These are phyloP conservation scores for Ajuga chamaepitys DNA, from an alignment of 257 asterid species.

Conservation along the genomic window DNA sequence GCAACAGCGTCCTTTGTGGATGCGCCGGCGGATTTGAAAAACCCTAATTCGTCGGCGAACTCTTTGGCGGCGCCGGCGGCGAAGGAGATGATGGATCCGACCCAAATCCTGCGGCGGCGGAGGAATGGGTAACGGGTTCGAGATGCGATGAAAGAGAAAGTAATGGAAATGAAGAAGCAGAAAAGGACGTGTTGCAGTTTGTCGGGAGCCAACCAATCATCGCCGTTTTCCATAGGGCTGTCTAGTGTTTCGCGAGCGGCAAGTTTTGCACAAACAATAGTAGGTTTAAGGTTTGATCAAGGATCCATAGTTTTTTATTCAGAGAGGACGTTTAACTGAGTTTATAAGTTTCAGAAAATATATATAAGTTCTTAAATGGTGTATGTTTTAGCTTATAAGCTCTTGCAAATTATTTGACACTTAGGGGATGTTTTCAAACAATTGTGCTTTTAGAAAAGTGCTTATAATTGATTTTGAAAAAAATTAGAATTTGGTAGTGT, in stretches of 20 bases:
- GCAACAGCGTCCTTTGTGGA: slow-evolving; percentile 70
- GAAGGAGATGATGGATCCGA: slow-evolving; percentile 61
- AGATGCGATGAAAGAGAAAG: slow-evolving; percentile 38
- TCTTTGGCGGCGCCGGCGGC: slow-evolving; percentile 74
- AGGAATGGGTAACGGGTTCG: slow-evolving; percentile 43
- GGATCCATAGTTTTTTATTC: no score
- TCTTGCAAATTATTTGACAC: no score
- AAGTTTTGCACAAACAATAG: no score
- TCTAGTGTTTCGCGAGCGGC: background rate
- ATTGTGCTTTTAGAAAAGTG: no score
- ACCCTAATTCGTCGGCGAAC: slow-evolving; percentile 74
- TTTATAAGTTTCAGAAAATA: no score
- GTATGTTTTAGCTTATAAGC: no score
- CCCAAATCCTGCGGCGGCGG: slow-evolving; percentile 57
- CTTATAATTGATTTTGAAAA: no score
- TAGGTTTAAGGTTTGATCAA: no score
- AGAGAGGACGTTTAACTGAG: no score
- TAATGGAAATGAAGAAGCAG: slow-evolving; percentile 55
- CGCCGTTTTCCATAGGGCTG: slow-evolving; percentile 56
- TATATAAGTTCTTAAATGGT: no score
- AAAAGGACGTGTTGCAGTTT: slow-evolving; percentile 64
- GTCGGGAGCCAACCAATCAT: slow-evolving; percentile 75
- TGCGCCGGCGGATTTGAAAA: slow-evolving; percentile 68
- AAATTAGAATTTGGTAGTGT: no score
- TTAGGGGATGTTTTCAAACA: no score